Evolutionary conservation across 2,329 filamentous ascomycete species (phyloP), one percentile per base, ranked within the genome.

Genomic region (Colletotrichum salicis): DNA sequence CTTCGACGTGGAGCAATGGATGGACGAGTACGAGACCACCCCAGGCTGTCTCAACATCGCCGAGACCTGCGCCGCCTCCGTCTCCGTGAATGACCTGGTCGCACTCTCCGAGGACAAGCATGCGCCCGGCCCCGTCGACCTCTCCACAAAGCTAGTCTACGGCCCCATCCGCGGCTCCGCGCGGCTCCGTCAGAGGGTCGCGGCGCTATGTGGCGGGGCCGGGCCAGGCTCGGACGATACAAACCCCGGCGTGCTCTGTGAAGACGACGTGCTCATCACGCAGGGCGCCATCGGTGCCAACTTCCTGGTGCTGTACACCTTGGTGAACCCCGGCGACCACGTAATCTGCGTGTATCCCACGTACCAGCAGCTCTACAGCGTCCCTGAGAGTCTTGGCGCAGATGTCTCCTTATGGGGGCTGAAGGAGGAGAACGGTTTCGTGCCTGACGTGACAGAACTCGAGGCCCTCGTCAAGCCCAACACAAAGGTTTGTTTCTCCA

Each of bases 321-420:
- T 95, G 8, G 80, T 95, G 7, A 88, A 88, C 0, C 88, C 90
- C 0, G 92, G 91, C 1, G 93, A 96, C 78, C 94, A 96, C 85
- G 91, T 95, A 64, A 89, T 96, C 73, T 95, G 93, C 78, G 92
- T 95, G 70, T 93, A 94, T 78, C 94, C 94, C 19, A 94, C 93
- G 0, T 96, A 95, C 77, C 93, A 95, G 79, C 93, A 95, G 76
- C 86, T 96, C 1, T 95, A 95, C 77, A 84, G 89, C n/a, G 88
- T 96, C 0, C 93, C 94, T 0, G 85, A 86, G 74, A 91, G 89
- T 56, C 82, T 95, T 3, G 94, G 94, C 0, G 93, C 93, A 1
- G 89, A 93, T 65, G 92, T 96, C 19, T 89, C 89, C 51, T 78
- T 94, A 13, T 96, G 94, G 94, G 89, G 89, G 78, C 86, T 93